Evolutionary conservation across 106 monocot genomes (phyloP).

Genomic region (Allium cepa): DNA sequence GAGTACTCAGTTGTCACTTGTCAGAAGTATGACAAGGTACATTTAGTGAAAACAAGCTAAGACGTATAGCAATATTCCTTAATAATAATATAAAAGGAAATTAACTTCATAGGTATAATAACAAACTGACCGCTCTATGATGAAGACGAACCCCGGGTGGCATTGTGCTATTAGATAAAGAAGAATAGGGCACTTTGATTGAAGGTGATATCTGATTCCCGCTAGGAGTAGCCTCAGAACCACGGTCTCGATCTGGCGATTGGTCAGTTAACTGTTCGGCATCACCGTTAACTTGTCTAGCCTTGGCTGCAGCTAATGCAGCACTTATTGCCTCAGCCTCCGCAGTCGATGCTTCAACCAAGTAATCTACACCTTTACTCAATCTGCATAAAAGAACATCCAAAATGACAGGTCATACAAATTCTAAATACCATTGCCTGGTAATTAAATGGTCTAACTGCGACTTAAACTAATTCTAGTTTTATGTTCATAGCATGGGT

Average conservation of each 20-base stretch:
- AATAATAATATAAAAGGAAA: no score
- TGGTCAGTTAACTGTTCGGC: conserved; percentile 39
- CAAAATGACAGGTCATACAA: conserved; percentile 7
- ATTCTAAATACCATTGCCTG: not conserved
- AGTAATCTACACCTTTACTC: conserved; percentile 85
- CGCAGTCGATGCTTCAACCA: conserved; percentile 95
- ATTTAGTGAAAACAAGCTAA: no score
- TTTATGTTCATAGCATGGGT: no score
- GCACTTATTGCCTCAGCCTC: conserved; percentile 99
- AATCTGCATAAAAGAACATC: conserved; percentile 37
- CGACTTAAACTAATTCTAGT: not conserved
- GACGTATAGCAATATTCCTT: no score
- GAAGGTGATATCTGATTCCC: conserved; percentile 49
- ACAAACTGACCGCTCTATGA: conserved; percentile 83
- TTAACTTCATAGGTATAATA: not conserved
- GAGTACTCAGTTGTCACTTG: no score
- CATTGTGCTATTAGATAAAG: conserved; percentile 31
- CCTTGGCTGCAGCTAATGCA: conserved; percentile 93
- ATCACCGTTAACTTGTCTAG: conserved; percentile 81
- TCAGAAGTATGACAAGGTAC: no score
- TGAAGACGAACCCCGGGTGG: conserved; percentile 82
- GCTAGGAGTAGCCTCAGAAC: conserved; percentile 65
- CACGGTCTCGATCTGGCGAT: conserved; percentile 50
- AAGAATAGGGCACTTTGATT: conserved; percentile 55
- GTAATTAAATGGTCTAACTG: not conserved